phyloP scores from a whole-genome alignment of 78 protist genomes.

The Capsaspora owczarzaki region DNA sequence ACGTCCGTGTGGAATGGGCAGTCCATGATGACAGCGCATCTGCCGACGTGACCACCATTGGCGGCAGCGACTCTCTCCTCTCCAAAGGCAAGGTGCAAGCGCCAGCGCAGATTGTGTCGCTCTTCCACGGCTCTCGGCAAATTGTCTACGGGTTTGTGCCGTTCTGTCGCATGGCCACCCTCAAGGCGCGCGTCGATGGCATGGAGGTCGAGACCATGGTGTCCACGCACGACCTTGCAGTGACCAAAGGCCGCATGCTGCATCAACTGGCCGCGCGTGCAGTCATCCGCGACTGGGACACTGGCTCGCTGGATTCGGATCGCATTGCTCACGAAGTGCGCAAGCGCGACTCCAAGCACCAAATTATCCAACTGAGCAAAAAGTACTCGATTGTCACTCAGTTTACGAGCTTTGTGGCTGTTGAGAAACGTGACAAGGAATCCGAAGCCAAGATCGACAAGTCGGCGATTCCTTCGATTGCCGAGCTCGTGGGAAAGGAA shows the following conservation, averaged over 20 bases:
- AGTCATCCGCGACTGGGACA: conserved; percentile 8
- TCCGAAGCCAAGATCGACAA: neutral
- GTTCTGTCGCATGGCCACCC: neutral
- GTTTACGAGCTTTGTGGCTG: conserved; percentile 7
- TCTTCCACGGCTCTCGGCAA: neutral
- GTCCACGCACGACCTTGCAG: neutral
- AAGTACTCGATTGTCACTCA: conserved; percentile 3
- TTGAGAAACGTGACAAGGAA: neutral
- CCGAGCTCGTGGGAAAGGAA: neutral
- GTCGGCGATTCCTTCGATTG: neutral
- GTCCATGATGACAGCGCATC: neutral
- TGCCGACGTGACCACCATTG: too few relatives aligned
- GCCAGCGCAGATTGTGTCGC: neutral
- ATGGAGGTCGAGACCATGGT: neutral
- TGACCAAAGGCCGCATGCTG: neutral
- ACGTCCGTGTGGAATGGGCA: neutral
- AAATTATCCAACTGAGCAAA: neutral
- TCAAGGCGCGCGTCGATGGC: neutral
- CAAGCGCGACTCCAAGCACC: neutral
- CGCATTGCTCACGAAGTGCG: too few relatives aligned
- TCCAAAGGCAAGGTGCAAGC: neutral
- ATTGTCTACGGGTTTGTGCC: neutral
- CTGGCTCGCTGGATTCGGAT: neutral
- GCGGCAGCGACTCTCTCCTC: too few relatives aligned
- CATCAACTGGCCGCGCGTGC: conserved; percentile 11